A percentile compares a stretch with the other conserved stretches of the same genome.
Conservation (phyloP, 768 basidiomycete species). For the Tulasnella calospora region DNA sequence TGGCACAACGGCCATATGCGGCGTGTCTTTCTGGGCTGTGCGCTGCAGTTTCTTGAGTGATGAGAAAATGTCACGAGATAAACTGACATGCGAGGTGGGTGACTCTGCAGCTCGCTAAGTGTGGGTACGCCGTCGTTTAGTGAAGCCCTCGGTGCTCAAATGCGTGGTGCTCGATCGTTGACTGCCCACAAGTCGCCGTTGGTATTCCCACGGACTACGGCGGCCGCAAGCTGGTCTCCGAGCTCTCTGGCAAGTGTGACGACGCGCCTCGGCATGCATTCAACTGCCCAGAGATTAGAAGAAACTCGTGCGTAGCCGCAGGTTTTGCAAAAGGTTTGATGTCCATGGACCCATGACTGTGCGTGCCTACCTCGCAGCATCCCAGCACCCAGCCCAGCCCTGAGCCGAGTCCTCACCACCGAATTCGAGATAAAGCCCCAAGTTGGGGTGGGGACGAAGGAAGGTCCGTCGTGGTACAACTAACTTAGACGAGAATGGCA, state of each 20-base stretch:
- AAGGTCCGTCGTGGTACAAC: no score
- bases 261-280: background rate
- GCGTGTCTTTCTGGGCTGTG: background rate
- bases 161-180: no score
- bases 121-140: no score
- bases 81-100: background rate
- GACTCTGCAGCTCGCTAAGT: background rate
- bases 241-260: background rate
- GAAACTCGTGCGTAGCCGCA: background rate
- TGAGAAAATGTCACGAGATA: background rate
- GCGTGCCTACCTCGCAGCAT: background rate
- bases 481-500: no score
- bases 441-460: no score
- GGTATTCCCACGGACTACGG: background rate
- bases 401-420: background rate
- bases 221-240: background rate
- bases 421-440: no score
- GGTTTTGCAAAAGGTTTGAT: background rate
- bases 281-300: background rate
- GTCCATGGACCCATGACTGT: background rate
- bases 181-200: background rate
- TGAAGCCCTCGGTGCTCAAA: no score
- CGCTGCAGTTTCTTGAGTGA: background rate
- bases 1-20: background rate
- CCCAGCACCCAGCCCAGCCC: background rate